phyloP scores from a whole-genome alignment of 1,284 basidiomycete species.

The Papiliotrema nemorosa region DNA sequence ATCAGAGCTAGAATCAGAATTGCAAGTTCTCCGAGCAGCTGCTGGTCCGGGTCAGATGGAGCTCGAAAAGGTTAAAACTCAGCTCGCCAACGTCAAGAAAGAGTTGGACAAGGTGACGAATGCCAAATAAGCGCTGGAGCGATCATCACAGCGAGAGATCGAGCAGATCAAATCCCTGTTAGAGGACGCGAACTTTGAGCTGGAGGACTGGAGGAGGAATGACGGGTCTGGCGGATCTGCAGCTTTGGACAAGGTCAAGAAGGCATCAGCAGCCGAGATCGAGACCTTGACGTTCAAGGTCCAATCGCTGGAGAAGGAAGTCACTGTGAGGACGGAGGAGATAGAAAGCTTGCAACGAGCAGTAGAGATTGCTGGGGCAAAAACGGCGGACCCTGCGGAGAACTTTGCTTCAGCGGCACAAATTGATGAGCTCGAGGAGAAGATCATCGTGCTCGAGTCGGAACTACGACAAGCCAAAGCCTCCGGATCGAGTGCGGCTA shows the following conservation, averaged over 20 bases:
- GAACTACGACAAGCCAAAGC: conserved; percentile 11
- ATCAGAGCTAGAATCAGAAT: conserved; percentile 22
- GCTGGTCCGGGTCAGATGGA: conserved; percentile 10
- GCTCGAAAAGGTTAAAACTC: conserved; percentile 26
- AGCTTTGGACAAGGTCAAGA: conserved; percentile 30
- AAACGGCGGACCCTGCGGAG: conserved; percentile 13
- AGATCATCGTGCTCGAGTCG: conserved; percentile 15
- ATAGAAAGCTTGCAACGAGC: conserved; percentile 6
- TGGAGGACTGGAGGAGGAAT: conserved; percentile 29
- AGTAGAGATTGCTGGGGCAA: neutral
- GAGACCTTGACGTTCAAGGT: conserved; percentile 14
- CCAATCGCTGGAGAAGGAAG: conserved; percentile 13
- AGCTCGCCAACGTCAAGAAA: conserved; percentile 27
- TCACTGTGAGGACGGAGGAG: conserved; percentile 19
- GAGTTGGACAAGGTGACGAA: conserved; percentile 45
- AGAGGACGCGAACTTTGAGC: conserved; percentile 41
- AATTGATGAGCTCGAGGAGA: conserved; percentile 7
- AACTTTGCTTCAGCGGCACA: neutral
- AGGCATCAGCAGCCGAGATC: conserved; percentile 17
- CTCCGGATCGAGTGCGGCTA: neutral
- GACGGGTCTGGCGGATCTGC: conserved; percentile 11
- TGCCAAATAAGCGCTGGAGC: conserved; percentile 42
- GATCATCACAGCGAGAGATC: conserved; percentile 28
- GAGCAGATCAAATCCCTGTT: conserved; percentile 35
- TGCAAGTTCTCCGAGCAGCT: conserved; percentile 11